Base-by-base conservation (phyloP, 108 stramenopile genomes). In the Stephanodiscus minutulus region DNA sequence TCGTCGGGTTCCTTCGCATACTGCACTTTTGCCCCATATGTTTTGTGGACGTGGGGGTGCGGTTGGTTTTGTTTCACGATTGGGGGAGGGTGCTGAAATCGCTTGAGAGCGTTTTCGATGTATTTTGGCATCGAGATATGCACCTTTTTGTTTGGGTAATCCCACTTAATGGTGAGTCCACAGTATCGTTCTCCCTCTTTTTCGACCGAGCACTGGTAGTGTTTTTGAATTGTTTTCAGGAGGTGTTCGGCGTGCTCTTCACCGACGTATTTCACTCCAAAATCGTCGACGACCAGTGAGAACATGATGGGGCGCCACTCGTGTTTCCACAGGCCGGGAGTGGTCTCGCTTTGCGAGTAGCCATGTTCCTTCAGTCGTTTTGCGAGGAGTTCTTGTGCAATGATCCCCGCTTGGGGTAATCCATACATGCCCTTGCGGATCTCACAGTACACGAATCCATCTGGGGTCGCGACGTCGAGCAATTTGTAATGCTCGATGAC, bases 261-360 rank as follows among this genome's bases (percentile, higher is more conserved):
- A 27, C 52, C 44, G 13, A 47, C 37, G 64, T 82, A 82, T 64
- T 80, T 70, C 41, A 86, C 56, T 21, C 73, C 82, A 67, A 86
- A 86, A 62, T 86, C 82, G 43, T 86, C 82, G 31, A 86, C 85
- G 9, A 82, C 81, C 7, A 86, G 74, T 2, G 78, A 49, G 47
- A 82, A 84, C 1, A 7, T 25, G 18, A 75, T 53, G 21, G 35
- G 47, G 6, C 72, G 56, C 0, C 22, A 5, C 15, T 49, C 47
- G 56, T 86, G 80, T 13, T 33, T 61, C 72, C 71, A 86, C 3
- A 86, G 35, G 11, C 82, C 85, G 28, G 74, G 82, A 0, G 82
- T 83, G 47, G 25, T 64, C 61, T 52, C 66, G 36, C 20, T 27
- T 21, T 35, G 31, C 52, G 8, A 73, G 55, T n/a, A n/a, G n/a